Percentiles rank a stretch among this genome's conserved stretches.
Conservation (phyloP, 2,329 filamentous ascomycete genomes). For the Clonostachys chloroleuca region DNA sequence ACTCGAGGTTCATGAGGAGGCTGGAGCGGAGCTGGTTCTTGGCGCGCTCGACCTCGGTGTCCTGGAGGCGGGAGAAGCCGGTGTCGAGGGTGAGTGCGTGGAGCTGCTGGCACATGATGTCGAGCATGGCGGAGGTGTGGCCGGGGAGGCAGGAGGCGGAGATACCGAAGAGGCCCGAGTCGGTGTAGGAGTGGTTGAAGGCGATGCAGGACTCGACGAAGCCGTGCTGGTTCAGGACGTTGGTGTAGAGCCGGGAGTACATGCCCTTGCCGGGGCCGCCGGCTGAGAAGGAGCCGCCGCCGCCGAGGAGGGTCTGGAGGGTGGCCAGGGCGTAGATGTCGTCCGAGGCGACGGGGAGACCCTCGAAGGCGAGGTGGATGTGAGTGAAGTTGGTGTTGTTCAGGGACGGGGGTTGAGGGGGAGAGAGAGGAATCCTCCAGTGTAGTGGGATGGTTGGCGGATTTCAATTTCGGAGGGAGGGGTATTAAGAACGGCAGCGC, state of each 20-base stretch:
- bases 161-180: slow-evolving; percentile 93
- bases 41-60: slow-evolving; percentile 79
- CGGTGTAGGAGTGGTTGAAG: slow-evolving; percentile 97
- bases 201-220: slow-evolving; percentile 96
- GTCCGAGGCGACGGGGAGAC: slow-evolving; percentile 80
- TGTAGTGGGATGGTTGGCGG: slow-evolving; percentile 71
- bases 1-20: slow-evolving; percentile 96
- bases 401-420: slow-evolving; percentile 77
- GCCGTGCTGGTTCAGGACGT: slow-evolving; percentile 93
- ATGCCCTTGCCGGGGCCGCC: slow-evolving; percentile 97
- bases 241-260: slow-evolving; percentile 97
- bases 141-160: slow-evolving; percentile 78
- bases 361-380: slow-evolving; percentile 94
- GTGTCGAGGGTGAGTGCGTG: slow-evolving; percentile 70
- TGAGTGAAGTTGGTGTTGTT: slow-evolving; percentile 79
- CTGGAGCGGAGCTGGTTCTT: slow-evolving; percentile 94
- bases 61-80: slow-evolving; percentile 68
- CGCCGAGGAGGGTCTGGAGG: slow-evolving; percentile 90
- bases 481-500: slow-evolving; percentile 49
- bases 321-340: slow-evolving; percentile 97
- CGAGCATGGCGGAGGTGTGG: slow-evolving; percentile 78
- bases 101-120: slow-evolving; percentile 92
- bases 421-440: slow-evolving; percentile 86
- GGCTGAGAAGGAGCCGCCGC: slow-evolving; percentile 93
- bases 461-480: slow-evolving; percentile 50